Evolutionary conservation across 83 land plant genomes (phyloP).

Genomic region (Isoetes engelmannii): DNA sequence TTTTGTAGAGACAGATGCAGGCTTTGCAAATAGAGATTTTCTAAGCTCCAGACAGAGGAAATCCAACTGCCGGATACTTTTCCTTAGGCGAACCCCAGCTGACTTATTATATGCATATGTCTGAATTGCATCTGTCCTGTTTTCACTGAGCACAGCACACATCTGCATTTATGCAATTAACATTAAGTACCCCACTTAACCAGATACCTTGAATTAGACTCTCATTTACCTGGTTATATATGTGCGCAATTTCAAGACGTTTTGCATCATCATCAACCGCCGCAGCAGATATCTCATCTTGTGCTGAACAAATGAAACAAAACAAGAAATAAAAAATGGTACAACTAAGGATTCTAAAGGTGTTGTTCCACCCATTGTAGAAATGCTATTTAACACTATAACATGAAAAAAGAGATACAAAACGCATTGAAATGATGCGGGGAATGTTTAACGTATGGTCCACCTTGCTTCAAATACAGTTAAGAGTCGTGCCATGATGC

Average conservation of each 20-base stretch:
- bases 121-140: slow-evolving; percentile 23
- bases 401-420: too few relatives aligned
- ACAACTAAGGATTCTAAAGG: too few relatives aligned
- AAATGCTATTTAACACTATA: too few relatives aligned
- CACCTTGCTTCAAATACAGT: too few relatives aligned
- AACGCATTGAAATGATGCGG: too few relatives aligned
- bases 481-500: too few relatives aligned
- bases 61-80: slow-evolving; percentile 24
- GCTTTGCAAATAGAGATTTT: slow-evolving; percentile 20
- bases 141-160: slow-evolving; percentile 18
- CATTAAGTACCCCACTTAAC: not conserved
- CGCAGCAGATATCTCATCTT: slow-evolving; percentile 27
- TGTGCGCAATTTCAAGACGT: slow-evolving; percentile 28
- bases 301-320: slow-evolving; percentile 18
- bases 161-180: slow-evolving; percentile 18
- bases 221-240: slow-evolving; percentile 22
- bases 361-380: too few relatives aligned
- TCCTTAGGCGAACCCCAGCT: slow-evolving; percentile 28
- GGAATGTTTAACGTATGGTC: too few relatives aligned
- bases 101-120: slow-evolving; percentile 29
- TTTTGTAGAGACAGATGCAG: not conserved
- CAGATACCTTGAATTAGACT: not conserved
- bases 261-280: slow-evolving; percentile 27
- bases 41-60: slow-evolving; percentile 26
- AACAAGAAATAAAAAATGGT: too few relatives aligned